These are phyloP conservation scores for Botryotinia narcissicola DNA, from an alignment of 2,329 filamentous ascomycete genomes.

Conservation along the genomic window DNA sequence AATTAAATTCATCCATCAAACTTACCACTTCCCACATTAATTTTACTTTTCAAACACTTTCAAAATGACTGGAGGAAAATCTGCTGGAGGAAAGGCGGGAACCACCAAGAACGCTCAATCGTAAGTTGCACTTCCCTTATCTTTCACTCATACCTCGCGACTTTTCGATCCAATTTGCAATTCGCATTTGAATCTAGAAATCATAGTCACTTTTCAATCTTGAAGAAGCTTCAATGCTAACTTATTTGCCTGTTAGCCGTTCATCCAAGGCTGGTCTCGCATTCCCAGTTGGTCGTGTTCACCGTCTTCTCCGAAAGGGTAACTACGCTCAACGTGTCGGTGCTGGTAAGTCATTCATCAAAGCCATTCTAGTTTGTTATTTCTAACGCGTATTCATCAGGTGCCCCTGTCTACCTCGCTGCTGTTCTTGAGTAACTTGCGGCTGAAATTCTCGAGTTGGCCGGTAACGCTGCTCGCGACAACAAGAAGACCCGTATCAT, in stretches of 20 bases:
- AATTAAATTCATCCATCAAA: not conserved
- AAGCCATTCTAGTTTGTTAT: conserved; percentile 17
- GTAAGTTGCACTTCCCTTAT: conserved; percentile 59
- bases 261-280: conserved; percentile 99
- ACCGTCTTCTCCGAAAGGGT: conserved; percentile 97
- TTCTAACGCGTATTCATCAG: conserved; percentile 41
- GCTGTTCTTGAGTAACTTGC: conserved; percentile 98
- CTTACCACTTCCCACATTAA: conserved; percentile 22
- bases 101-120: conserved; percentile 99
- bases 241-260: conserved; percentile 58
- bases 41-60: conserved; percentile 43
- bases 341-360: conserved; percentile 62
- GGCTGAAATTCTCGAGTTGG: conserved; percentile 97
- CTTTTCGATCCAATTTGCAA: conserved; percentile 37
- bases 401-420: conserved; percentile 92
- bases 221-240: conserved; percentile 43
- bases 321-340: conserved; percentile 99
- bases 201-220: conserved; percentile 30
- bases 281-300: conserved; percentile 98
- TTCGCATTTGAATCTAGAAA: conserved; percentile 3
- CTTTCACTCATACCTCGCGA: not conserved
- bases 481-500: conserved; percentile 99
- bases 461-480: conserved; percentile 96
- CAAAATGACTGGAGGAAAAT: conserved; percentile 99
- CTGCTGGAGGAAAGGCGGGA: conserved; percentile 93